Evolutionary conservation across 352 stramenopile genomes (phyloP), one percentile per base, ranked within the genome.

Genomic region (Thalassiosira livingstoniorum): DNA sequence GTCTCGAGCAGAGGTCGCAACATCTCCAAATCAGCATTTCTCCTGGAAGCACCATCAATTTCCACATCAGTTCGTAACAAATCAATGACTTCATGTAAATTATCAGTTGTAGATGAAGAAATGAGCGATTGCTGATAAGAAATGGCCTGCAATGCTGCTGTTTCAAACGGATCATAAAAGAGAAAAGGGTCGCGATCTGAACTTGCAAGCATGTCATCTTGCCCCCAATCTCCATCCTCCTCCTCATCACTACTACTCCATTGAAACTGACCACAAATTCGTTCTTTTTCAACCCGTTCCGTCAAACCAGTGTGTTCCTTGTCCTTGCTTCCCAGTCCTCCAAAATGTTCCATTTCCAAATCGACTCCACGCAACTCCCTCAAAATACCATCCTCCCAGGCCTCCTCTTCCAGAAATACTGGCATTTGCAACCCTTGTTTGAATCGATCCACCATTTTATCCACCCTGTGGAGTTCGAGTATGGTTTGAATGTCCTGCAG

Each of bases 361-460:
- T 87, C 80, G 15, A 68, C 75, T 31, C 37, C 74, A 37, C 73
- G 76, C 68, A 87, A 82, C 29, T 83, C 67, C 37, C 61, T 82
- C 25, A 55, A 78, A 51, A 80, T 66, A 32, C 18, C 62, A 53
- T 53, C 32, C 29, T 78, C 73, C 51, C 67, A 72, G 53, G 61
- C 74, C 47, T 83, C 74, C 53, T 82, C 72, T 70, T 87, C 80
- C 35, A 73, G 68, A 43, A 87, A 87, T 21, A 74, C 25, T 0
- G 80, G 80, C 80, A 87, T 87, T 77, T 87, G 80, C 39, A 87
- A 47, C 51, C 58, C 73, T 25, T 54, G 43, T 45, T 87, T 87
- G 69, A 87, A 87, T 47, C 74, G 78, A 73, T 87, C 80, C 11
- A 82, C 68, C 29, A 83, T 68, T 60, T 77, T 87, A 75, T 87